These are phyloP conservation scores for Clonostachys sp. DNA, from an alignment of 2,329 filamentous ascomycete genomes.

Conservation along the genomic window DNA sequence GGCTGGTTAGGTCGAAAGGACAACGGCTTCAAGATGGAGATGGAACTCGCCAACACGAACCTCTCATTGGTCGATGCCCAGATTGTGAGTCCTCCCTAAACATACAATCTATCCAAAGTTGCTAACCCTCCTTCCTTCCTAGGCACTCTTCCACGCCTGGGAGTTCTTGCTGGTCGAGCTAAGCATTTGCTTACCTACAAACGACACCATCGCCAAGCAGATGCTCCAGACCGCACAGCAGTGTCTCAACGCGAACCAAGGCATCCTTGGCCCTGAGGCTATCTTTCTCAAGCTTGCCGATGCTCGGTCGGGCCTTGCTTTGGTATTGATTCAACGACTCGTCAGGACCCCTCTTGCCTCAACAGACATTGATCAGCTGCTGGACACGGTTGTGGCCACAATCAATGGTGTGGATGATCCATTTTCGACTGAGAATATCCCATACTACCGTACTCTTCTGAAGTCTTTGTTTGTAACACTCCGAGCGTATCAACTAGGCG, in stretches of 20 bases:
- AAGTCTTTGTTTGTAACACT: slow-evolving; percentile 82
- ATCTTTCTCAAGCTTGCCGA: slow-evolving; percentile 79
- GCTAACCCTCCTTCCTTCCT: slow-evolving; percentile 9
- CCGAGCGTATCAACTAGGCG: slow-evolving; percentile 50
- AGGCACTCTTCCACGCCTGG: slow-evolving; percentile 85
- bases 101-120: not conserved
- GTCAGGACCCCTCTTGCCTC: slow-evolving; percentile 51
- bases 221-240: slow-evolving; percentile 72
- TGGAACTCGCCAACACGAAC: slow-evolving; percentile 84
- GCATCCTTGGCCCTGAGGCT: slow-evolving; percentile 66
- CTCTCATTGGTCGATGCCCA: slow-evolving; percentile 90
- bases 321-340: slow-evolving; percentile 77
- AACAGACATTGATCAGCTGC: slow-evolving; percentile 45
- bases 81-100: slow-evolving; percentile 52
- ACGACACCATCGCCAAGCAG: slow-evolving; percentile 56
- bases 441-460: slow-evolving; percentile 79
- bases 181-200: slow-evolving; percentile 55
- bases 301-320: slow-evolving; percentile 72
- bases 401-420: slow-evolving; percentile 50
- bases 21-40: slow-evolving; percentile 76
- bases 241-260: slow-evolving; percentile 74
- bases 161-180: slow-evolving; percentile 83
- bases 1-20: slow-evolving; percentile 68
- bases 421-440: slow-evolving; percentile 44
- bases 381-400: slow-evolving; percentile 45